A percentile compares a stretch with the other conserved stretches of the same genome.
Conservation (phyloP, 306 rosid genomes). For the Malus sieversii region DNA sequence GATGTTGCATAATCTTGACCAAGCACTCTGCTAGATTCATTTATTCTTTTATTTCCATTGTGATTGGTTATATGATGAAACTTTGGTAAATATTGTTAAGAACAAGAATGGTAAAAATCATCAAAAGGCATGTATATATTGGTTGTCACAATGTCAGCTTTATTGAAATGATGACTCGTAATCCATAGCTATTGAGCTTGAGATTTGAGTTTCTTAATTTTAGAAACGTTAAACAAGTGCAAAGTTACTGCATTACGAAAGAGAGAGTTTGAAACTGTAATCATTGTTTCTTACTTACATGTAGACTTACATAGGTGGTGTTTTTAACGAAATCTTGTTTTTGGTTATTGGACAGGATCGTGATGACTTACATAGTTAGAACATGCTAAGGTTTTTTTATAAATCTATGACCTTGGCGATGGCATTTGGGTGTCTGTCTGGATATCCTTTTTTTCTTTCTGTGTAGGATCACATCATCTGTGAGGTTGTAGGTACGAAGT, state of each 20-base stretch:
- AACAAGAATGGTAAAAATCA: neutral
- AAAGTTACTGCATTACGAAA: neutral
- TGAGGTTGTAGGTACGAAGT: neutral
- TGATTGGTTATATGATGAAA: neutral
- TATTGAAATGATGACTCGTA: neutral
- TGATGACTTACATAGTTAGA: constrained; percentile 97
- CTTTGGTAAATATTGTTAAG: neutral
- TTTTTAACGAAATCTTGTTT: constrained; percentile 14
- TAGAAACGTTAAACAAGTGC: neutral
- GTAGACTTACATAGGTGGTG: neutral
- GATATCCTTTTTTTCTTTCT: constrained; percentile 1
- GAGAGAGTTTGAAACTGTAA: neutral
- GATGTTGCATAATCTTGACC: neutral
- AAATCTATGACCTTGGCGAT: neutral
- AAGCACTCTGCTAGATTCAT: neutral
- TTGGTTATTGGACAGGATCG: constrained; percentile 52
- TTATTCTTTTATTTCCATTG: constrained; percentile 6
- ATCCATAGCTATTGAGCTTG: neutral
- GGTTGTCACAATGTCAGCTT: neutral
- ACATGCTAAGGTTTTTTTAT: constrained; percentile 75
- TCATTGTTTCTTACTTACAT: neutral
- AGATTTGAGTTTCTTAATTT: neutral
- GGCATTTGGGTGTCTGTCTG: neutral
- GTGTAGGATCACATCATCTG: neutral
- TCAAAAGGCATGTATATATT: neutral